phyloP scores from a whole-genome alignment of 768 basidiomycete species.

The Amanita subjunquillea region DNA sequence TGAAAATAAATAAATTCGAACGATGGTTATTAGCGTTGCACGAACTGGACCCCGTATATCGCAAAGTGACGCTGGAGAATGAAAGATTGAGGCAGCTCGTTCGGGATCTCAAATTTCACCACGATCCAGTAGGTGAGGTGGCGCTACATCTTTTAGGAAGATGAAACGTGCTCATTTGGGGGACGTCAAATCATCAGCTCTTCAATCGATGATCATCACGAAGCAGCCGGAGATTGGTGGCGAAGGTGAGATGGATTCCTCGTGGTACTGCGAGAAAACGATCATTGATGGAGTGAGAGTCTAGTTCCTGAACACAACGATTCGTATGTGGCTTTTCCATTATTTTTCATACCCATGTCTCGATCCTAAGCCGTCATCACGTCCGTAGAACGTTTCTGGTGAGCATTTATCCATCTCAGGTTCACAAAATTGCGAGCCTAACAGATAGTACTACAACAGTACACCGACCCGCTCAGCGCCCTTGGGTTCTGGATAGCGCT shows the following conservation, averaged over 20 bases:
- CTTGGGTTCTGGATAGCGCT: slow-evolving; percentile 96
- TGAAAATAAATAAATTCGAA: too few relatives aligned
- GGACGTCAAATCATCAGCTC: slow-evolving; percentile 29
- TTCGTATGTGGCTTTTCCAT: slow-evolving; percentile 46
- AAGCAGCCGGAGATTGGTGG: slow-evolving; percentile 93
- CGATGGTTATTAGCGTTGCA: too few relatives aligned
- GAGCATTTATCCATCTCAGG: slow-evolving; percentile 12
- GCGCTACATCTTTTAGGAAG: slow-evolving; percentile 10
- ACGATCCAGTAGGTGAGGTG: slow-evolving; percentile 64
- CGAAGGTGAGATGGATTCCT: slow-evolving; percentile 44
- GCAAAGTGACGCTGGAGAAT: slow-evolving; percentile 73
- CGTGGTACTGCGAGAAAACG: neutral
- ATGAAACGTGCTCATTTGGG: neutral
- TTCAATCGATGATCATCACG: slow-evolving; percentile 93
- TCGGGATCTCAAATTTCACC: slow-evolving; percentile 71
- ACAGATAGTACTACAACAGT: slow-evolving; percentile 31
- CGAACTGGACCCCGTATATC: slow-evolving; percentile 74
- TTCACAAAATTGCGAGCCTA: neutral
- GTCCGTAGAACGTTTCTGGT: slow-evolving; percentile 62
- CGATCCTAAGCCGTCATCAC: neutral
- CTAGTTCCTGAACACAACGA: slow-evolving; percentile 89
- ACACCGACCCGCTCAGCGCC: slow-evolving; percentile 85
- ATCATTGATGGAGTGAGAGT: neutral
- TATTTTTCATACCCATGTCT: neutral
- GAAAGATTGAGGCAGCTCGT: slow-evolving; percentile 59